A percentile compares a stretch with the other conserved stretches of the same genome.
Conservation (phyloP, 441 rosid species). For the Bruguiera hainesii region DNA sequence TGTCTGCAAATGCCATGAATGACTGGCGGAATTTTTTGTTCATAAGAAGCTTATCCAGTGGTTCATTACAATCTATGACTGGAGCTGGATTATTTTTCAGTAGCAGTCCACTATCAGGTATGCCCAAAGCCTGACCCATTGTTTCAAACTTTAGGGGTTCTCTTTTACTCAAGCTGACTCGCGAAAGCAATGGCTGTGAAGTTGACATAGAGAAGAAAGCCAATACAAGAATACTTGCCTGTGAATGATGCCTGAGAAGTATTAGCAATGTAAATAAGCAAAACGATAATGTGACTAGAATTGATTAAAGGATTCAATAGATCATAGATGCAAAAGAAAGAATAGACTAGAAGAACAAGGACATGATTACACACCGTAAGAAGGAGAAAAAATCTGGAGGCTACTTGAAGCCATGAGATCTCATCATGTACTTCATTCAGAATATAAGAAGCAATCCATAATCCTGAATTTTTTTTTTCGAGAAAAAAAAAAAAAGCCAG, state of each 20-base stretch:
- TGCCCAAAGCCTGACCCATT: constrained; percentile 89
- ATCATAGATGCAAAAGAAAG: constrained; percentile 7
- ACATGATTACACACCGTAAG: constrained; percentile 42
- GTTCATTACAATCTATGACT: constrained; percentile 54
- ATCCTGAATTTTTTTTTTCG: constrained; percentile 32
- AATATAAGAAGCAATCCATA: constrained; percentile 65
- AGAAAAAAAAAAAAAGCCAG: constrained; percentile 12
- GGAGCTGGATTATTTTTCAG: constrained; percentile 47
- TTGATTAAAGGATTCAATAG: constrained; percentile 5
- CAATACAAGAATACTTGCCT: constrained; percentile 72
- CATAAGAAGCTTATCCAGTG: constrained; percentile 80
- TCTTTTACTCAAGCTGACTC: constrained; percentile 77
- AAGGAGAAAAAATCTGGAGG: constrained; percentile 77
- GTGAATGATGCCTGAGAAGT: constrained; percentile 26
- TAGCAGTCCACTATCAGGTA: constrained; percentile 77
- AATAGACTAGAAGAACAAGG: not conserved
- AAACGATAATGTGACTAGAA: constrained; percentile 10
- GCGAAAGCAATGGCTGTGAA: constrained; percentile 80
- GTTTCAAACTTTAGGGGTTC: constrained; percentile 56
- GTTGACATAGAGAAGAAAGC: constrained; percentile 83
- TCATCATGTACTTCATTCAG: constrained; percentile 63
- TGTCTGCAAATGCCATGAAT: constrained; percentile 87
- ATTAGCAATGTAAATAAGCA: constrained; percentile 31
- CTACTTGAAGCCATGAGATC: constrained; percentile 69
- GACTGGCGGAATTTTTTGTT: constrained; percentile 75